Conservation (phyloP, 371 early-diverging fungal genomes). For the Zychaea mexicana region DNA sequence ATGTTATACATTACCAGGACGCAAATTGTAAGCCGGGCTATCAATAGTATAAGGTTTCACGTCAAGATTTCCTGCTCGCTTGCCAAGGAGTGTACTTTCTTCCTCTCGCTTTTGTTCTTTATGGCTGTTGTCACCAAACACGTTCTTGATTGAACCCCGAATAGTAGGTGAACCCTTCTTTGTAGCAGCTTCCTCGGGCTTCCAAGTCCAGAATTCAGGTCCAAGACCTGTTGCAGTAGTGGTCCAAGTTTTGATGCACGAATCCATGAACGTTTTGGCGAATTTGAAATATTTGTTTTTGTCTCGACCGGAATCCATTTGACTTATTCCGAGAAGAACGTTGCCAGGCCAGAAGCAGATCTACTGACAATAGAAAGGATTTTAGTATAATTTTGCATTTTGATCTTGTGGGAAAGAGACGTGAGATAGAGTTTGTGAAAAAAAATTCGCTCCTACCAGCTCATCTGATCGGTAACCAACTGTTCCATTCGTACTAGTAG, state of each 20-base stretch:
- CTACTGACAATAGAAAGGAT: too few relatives aligned
- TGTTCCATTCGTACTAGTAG: slow-evolving; percentile 24
- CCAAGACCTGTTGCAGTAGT: slow-evolving; percentile 41
- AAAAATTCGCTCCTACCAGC: slow-evolving; percentile 28
- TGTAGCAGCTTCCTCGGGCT: slow-evolving; percentile 27
- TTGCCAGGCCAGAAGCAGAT: slow-evolving; percentile 52
- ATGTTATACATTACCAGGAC: slow-evolving; percentile 29
- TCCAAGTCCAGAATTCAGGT: slow-evolving; percentile 49
- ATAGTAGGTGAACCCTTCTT: neutral
- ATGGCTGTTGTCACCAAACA: neutral
- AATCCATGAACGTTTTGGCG: slow-evolving; percentile 37
- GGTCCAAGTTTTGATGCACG: slow-evolving; percentile 38
- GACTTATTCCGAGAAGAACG: slow-evolving; percentile 29
- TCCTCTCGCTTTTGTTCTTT: neutral
- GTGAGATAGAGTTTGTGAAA: neutral
- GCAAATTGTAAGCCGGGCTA: slow-evolving; percentile 44
- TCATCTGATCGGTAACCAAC: slow-evolving; percentile 34
- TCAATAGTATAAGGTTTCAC: slow-evolving; percentile 15
- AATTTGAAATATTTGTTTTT: slow-evolving; percentile 17
- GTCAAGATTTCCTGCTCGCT: neutral
- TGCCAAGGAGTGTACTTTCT: too few relatives aligned
- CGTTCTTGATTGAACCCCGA: neutral
- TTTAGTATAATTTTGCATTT: too few relatives aligned
- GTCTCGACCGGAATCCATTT: neutral
- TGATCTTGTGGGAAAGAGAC: neutral